A percentile compares a stretch with the other conserved stretches of the same genome.
Conservation (phyloP, 352 stramenopile species). For the Phytophthora macrochlamydospora region DNA sequence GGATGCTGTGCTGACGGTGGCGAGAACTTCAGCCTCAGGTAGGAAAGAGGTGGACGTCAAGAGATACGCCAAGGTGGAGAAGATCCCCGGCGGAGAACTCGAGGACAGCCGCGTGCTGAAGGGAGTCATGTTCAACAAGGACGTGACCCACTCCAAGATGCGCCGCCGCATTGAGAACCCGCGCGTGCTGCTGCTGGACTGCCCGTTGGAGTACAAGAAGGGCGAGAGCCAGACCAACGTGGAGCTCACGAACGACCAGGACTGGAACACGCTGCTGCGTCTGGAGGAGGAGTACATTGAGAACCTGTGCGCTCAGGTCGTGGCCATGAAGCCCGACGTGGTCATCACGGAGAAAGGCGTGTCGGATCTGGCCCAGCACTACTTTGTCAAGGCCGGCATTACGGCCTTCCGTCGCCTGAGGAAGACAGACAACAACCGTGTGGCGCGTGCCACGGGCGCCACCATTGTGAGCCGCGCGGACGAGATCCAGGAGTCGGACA, state of each 20-base stretch:
- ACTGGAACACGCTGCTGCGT: constrained; percentile 98
- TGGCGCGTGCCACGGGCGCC: constrained; percentile 95
- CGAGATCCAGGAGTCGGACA: constrained; percentile 99
- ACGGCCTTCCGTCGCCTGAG: constrained; percentile 98
- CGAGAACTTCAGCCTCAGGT: constrained; percentile 81
- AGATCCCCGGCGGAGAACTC: constrained; percentile 98
- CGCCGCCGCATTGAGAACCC: constrained; percentile 98
- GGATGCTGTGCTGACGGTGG: constrained; percentile 96
- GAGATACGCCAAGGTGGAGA: constrained; percentile 99
- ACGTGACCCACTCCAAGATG: constrained; percentile 99
- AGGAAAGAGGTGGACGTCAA: constrained; percentile 99
- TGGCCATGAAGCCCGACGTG: constrained; percentile 99
- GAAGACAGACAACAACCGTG: constrained; percentile 99
- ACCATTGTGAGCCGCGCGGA: constrained; percentile 98
- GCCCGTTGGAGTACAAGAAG: constrained; percentile 99
- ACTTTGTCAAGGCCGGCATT: constrained; percentile 99
- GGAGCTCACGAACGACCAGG: constrained; percentile 98
- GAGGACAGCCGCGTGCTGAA: constrained; percentile 95
- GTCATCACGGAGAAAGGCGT: constrained; percentile 99
- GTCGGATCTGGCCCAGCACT: constrained; percentile 99
- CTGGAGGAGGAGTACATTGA: constrained; percentile 99
- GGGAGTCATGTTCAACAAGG: constrained; percentile 99
- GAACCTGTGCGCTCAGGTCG: constrained; percentile 98
- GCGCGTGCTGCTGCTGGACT: constrained; percentile 98
- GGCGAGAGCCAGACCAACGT: constrained; percentile 97